A percentile compares a stretch with the other conserved stretches of the same genome.
Evolutionary conservation across 805 yeast species (phyloP).

Genomic region (Lachancea mirantina): DNA sequence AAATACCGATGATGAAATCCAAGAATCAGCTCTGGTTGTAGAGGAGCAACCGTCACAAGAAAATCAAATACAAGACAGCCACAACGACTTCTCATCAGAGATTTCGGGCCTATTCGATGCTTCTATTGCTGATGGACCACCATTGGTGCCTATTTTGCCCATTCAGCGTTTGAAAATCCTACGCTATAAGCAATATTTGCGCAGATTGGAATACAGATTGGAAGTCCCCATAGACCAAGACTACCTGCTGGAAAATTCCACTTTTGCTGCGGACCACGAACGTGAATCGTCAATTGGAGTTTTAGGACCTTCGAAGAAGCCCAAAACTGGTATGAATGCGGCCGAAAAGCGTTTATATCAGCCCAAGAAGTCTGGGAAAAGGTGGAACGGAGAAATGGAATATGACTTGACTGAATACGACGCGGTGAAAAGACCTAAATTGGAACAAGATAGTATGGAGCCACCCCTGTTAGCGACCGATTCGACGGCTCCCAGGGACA

Average conservation of each 20-base stretch:
- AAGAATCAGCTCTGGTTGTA: not conserved
- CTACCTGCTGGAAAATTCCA: not conserved
- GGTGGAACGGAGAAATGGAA: slow-evolving; percentile 27
- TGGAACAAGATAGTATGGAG: slow-evolving; percentile 3
- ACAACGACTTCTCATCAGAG: not conserved
- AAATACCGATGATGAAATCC: slow-evolving; percentile 1
- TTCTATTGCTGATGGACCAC: slow-evolving; percentile 20
- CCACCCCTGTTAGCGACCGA: not conserved
- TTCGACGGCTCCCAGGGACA: slow-evolving; percentile 11
- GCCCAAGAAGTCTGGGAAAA: slow-evolving; percentile 10
- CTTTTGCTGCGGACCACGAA: not conserved
- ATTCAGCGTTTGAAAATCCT: slow-evolving; percentile 25
- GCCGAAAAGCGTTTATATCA: not conserved
- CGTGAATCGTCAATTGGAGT: too few relatives aligned
- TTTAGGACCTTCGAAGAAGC: too few relatives aligned
- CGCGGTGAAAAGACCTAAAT: slow-evolving; percentile 10
- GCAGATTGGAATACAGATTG: slow-evolving; percentile 6
- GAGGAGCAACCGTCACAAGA: not conserved
- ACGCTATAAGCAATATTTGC: slow-evolving; percentile 22
- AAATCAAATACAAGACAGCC: not conserved
- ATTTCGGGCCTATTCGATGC: slow-evolving; percentile 14
- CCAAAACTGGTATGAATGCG: too few relatives aligned
- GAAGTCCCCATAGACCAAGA: not conserved
- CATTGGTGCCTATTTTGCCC: slow-evolving; percentile 27
- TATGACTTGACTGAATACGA: slow-evolving; percentile 25